Base-by-base conservation (phyloP, 306 rosid genomes). In the Quercus alba region DNA sequence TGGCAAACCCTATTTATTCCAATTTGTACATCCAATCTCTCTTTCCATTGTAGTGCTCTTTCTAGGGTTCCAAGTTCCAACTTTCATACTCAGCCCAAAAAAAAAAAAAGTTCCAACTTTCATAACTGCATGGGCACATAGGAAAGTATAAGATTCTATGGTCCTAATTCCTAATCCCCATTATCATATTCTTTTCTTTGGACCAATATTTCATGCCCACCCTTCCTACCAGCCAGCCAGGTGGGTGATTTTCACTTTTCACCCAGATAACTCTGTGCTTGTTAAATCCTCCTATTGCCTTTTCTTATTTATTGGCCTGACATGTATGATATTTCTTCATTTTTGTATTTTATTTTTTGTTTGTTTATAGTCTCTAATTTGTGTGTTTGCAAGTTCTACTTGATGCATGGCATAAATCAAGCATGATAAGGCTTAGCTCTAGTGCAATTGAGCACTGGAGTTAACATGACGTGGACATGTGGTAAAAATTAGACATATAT, bases 71-170 rank as follows among this genome's bases (percentile, higher is more conserved):
- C 71, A 77, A 77, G 72, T 81, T 83, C 77, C 70, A 58, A 69
- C 68, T 78, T 71, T 84, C 72, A 71, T 5, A 71, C 56, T 49
- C 54, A 49, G 1, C 54, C 5, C 54, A 8, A 41, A 41, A 38
- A 38, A 38, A 35, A 49, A 12, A 49, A 49, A 10, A 72, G 72
- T 81, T 83, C 75, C 70, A 54, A 69, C 62, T 78, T 66, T 84
- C 72, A 71, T 5, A 71, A 62, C 58, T 78, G 54, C 81, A 55
- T 63, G 75, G 68, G 59, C 85, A 75, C 63, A 51, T 70, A 35
- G 17, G 51, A 66, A 80, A 56, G 73, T 55, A 73, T 58, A 56
- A 63, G 75, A 88, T 82, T 86, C 89, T 82, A 54, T 31, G 85
- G 75, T 78, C 84, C 64, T 80, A 26, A 73, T 70, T 70, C 80